Evolutionary conservation across 1,284 basidiomycete species (phyloP), one percentile per base, ranked within the genome.

Genomic region (Marasmius oreades): DNA sequence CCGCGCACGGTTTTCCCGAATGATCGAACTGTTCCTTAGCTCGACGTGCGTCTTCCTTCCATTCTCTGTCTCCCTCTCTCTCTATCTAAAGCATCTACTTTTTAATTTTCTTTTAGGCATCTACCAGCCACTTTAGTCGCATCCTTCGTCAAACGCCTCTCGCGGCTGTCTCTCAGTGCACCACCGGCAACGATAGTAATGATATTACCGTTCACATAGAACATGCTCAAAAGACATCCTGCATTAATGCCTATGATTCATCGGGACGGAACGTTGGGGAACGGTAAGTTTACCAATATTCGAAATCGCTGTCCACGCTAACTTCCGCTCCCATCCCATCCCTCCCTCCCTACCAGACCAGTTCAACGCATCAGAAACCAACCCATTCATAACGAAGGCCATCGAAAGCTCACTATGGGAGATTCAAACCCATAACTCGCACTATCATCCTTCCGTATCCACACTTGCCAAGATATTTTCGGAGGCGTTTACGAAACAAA

Each of bases 161-260:
- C 94, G 1, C 83, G 92, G 5, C 78, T 98, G 2, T 89, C 92
- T 5, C 80, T 99, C 11, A 78, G 77, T 37, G 93, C 95, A 0
- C 91, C 95, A 0, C 95, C 96, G 0, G 88, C 94, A 2, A 95
- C 92, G 1, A 87, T 95, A 34, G 83, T 99, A 56, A 90, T 94
- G 74, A 78, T 93, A 61, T 85, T 99, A 31, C 95, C 97, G 0
- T 93, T 99, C 72, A 86, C 89, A 8, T 99, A 98, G 77, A 99
- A 99, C 70, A 77, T 96, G 55, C 84, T 99, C 67, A 98, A 97
- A 70, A 78, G 83, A 12, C 96, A 99, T 71, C 95, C 95, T 8
- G 84, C 88, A 0, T 83, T 95, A 61, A 96, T 98, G 93, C 75
- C 75, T 39, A 91, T 99, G 88, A 92, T 99, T 42, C 97, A 99